These are phyloP conservation scores for Cryphonectria nitschkei DNA, from an alignment of 2,329 filamentous ascomycete genomes.

Conservation along the genomic window DNA sequence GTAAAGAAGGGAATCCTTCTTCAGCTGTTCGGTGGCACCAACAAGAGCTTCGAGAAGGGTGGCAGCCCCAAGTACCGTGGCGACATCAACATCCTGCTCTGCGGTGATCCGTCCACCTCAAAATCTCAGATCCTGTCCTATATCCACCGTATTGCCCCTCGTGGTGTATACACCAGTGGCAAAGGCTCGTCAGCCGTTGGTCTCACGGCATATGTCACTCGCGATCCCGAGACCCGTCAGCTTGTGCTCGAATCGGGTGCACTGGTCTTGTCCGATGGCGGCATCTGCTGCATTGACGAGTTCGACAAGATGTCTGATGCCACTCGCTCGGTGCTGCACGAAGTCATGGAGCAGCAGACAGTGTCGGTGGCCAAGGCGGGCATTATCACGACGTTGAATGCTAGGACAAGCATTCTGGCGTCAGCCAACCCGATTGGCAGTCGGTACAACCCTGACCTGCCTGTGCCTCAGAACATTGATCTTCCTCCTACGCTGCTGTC, in stretches of 20 bases:
- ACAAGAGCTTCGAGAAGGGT: slow-evolving; percentile 96
- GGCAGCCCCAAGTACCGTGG: slow-evolving; percentile 94
- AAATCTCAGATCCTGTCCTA: slow-evolving; percentile 96
- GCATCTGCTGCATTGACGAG: slow-evolving; percentile 84
- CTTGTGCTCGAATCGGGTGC: slow-evolving; percentile 81
- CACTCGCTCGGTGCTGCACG: slow-evolving; percentile 79
- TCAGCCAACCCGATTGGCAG: slow-evolving; percentile 98
- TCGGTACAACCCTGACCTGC: slow-evolving; percentile 94
- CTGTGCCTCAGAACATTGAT: slow-evolving; percentile 97
- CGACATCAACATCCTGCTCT: slow-evolving; percentile 96
- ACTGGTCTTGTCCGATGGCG: slow-evolving; percentile 77
- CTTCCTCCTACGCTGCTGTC: slow-evolving; percentile 92
- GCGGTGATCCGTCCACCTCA: slow-evolving; percentile 93
- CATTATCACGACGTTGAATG: slow-evolving; percentile 96
- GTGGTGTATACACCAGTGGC: slow-evolving; percentile 80
- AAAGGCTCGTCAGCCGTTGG: slow-evolving; percentile 81
- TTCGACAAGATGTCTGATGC: slow-evolving; percentile 86
- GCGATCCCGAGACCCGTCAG: slow-evolving; percentile 78
- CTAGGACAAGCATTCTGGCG: slow-evolving; percentile 90
- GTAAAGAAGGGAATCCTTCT: slow-evolving; percentile 98
- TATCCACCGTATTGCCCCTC: slow-evolving; percentile 95
- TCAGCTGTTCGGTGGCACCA: slow-evolving; percentile 95
- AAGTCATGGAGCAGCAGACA: slow-evolving; percentile 88
- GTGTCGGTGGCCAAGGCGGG: slow-evolving; percentile 88
- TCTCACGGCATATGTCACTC: slow-evolving; percentile 80